Conservation (phyloP, 805 yeast species). For the Starmera quercuum region DNA sequence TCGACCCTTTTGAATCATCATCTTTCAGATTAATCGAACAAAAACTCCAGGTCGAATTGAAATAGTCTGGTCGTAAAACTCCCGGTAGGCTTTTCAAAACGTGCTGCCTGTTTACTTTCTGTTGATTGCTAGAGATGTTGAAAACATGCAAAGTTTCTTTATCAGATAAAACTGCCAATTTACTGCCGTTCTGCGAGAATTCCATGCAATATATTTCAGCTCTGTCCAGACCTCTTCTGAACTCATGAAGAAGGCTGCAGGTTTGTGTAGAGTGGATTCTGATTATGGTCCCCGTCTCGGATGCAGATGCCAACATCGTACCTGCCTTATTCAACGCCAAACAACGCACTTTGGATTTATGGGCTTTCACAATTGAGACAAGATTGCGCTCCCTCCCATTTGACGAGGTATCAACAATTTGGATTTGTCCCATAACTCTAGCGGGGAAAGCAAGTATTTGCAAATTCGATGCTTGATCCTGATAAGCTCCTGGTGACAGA, state of each 20-base stretch:
- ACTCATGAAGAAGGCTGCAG: constrained; percentile 70
- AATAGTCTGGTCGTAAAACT: constrained; percentile 59
- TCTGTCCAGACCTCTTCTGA: constrained; percentile 82
- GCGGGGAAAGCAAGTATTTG: constrained; percentile 75
- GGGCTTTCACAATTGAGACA: constrained; percentile 71
- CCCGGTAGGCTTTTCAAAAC: constrained; percentile 51
- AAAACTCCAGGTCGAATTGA: constrained; percentile 83
- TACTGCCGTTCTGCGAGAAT: constrained; percentile 69
- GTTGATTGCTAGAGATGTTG: constrained; percentile 36
- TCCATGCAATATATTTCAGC: constrained; percentile 79
- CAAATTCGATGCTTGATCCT: constrained; percentile 19
- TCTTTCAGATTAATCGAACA: constrained; percentile 52
- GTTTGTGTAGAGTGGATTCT: constrained; percentile 63
- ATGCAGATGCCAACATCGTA: constrained; percentile 68
- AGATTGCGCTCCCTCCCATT: constrained; percentile 54
- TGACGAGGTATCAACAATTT: constrained; percentile 67
- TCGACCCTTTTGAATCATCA: constrained; percentile 13
- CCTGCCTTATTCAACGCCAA: constrained; percentile 59
- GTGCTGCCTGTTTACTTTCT: constrained; percentile 49
- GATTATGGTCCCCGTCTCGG: constrained; percentile 75
- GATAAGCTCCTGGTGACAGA: constrained; percentile 18
- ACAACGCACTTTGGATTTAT: constrained; percentile 56
- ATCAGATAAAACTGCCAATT: constrained; percentile 81
- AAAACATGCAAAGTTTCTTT: constrained; percentile 86
- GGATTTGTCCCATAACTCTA: constrained; percentile 67